phyloP scores from a whole-genome alignment of 306 rosid species.

The Lathyrus sativus region DNA sequence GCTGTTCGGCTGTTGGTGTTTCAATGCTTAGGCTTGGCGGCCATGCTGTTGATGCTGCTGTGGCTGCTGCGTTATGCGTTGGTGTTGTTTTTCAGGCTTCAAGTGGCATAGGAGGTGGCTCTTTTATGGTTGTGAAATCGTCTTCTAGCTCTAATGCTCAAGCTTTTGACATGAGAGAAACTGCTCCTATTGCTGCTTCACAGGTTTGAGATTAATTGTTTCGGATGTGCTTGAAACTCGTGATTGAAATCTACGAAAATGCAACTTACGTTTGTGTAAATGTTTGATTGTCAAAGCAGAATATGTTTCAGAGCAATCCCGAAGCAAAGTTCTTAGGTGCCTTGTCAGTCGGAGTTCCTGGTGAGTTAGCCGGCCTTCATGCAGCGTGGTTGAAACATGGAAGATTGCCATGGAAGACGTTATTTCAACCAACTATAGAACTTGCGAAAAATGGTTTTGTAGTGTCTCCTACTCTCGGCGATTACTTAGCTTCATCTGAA shows the following conservation, averaged over 20 bases:
- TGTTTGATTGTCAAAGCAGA: constrained; percentile 57
- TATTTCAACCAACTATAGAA: constrained; percentile 77
- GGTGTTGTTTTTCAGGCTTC: constrained; percentile 77
- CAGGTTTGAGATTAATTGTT: constrained; percentile 57
- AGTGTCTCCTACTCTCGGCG: constrained; percentile 57
- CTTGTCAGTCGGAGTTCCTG: constrained; percentile 83
- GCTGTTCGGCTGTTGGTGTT: constrained; percentile 82
- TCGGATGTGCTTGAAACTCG: constrained; percentile 28
- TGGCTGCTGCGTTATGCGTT: constrained; percentile 78
- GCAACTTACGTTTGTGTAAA: constrained; percentile 30
- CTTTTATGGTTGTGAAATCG: constrained; percentile 73
- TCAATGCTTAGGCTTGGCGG: constrained; percentile 74
- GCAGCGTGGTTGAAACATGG: constrained; percentile 85
- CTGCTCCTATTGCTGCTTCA: constrained; percentile 91
- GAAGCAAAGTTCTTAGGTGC: constrained; percentile 58
- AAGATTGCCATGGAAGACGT: constrained; percentile 66
- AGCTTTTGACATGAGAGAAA: constrained; percentile 89
- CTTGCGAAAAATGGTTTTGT: constrained; percentile 74
- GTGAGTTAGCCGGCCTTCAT: constrained; percentile 89
- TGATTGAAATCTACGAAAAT: constrained; percentile 10
- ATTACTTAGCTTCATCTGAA: constrained; percentile 9
- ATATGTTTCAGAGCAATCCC: constrained; percentile 72
- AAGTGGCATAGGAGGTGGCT: constrained; percentile 95
- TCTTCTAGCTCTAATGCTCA: constrained; percentile 56
- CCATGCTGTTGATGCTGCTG: constrained; percentile 97